Percentiles rank a stretch among this genome's conserved stretches.
These are phyloP conservation scores for Mortierella sp. DNA, from an alignment of 371 early-diverging fungal genomes.

Conservation along the genomic window DNA sequence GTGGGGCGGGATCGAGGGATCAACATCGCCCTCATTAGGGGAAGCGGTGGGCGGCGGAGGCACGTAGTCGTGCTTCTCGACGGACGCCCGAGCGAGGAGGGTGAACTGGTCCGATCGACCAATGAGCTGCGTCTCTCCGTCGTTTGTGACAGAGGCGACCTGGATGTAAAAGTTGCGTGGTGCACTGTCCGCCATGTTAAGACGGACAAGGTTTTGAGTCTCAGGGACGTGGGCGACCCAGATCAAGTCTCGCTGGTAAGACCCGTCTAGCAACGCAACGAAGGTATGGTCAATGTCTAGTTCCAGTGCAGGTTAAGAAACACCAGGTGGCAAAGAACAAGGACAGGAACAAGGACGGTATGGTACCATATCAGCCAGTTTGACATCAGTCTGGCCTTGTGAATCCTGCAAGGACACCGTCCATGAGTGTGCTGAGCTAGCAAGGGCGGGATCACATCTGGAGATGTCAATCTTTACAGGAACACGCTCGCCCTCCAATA, in stretches of 20 bases:
- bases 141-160: too few relatives aligned
- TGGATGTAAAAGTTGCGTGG: too few relatives aligned
- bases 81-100: not conserved
- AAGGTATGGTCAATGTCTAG: not conserved
- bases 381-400: not conserved
- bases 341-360: not conserved
- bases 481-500: not conserved
- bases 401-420: not conserved
- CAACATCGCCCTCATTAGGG: not conserved
- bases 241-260: too few relatives aligned
- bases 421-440: not conserved
- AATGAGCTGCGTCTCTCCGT: not conserved
- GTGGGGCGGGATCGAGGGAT: too few relatives aligned
- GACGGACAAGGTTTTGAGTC: too few relatives aligned
- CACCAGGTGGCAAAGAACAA: too few relatives aligned
- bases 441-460: slow-evolving; percentile 1
- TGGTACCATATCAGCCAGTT: too few relatives aligned
- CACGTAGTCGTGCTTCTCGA: not conserved
- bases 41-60: not conserved
- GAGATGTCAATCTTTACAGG: not conserved
- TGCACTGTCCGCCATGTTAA: too few relatives aligned
- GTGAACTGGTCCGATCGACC: not conserved
- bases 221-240: too few relatives aligned
- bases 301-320: not conserved
- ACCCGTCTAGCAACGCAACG: not conserved